Evolutionary conservation across 495 filamentous ascomycete species (phyloP).

Genomic region (Cenococcum geophilum): DNA sequence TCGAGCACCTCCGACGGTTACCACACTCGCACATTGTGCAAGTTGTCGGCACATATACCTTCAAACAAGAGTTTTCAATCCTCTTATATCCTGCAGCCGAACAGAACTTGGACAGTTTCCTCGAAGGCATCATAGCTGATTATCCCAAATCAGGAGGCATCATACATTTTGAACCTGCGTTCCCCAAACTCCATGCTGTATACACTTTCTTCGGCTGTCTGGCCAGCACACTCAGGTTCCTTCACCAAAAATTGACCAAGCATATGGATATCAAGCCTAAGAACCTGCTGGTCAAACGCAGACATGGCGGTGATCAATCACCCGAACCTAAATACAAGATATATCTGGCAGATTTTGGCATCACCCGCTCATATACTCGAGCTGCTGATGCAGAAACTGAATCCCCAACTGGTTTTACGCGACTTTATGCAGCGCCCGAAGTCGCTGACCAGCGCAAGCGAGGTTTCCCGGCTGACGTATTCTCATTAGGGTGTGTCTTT

Average conservation of each 20-base stretch:
- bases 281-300: not conserved
- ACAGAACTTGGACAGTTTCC: not conserved
- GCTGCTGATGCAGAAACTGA: not conserved
- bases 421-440: constrained; percentile 6
- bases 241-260: not conserved
- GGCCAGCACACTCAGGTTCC: not conserved
- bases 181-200: not conserved
- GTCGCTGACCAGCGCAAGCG: not conserved
- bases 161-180: not conserved
- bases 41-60: constrained; percentile 3
- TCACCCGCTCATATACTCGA: not conserved
- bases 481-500: not conserved
- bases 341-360: constrained; percentile 1
- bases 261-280: constrained; percentile 8
- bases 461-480: not conserved
- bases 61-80: constrained; percentile 4
- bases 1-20: constrained; percentile 7
- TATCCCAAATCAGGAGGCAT: not conserved
- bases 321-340: not conserved
- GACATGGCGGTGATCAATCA: not conserved
- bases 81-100: constrained; percentile 10
- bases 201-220: not conserved
- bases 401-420: not conserved
- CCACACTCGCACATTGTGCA: constrained; percentile 9
- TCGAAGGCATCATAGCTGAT: not conserved